Evolutionary conservation across 2,329 filamentous ascomycete genomes (phyloP), one percentile per base, ranked within the genome.

Genomic region (Dothideomycetes sp.): DNA sequence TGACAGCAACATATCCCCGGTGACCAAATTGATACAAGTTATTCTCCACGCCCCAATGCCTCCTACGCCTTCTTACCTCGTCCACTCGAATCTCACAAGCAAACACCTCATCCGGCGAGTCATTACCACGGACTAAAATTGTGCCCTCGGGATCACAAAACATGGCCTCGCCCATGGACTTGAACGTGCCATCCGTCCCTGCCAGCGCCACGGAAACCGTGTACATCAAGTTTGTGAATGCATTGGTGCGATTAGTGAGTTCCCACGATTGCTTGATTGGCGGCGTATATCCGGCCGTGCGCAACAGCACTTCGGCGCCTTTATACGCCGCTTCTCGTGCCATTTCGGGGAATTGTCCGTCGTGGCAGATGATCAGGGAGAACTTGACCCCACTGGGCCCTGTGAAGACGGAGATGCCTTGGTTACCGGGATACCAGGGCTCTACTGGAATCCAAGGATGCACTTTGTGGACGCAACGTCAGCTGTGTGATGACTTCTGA

Each of bases 341-440:
- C 48, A 52, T 52, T 38, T 52, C 51, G 3, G 50, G 50, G 34
- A 52, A 52, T 34, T 51, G 47, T n/a, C 49, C 51, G 34, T 54
- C 49, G 42, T 52, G 50, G 43, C 50, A 53, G 41, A 53, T 53
- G 39, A 52, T 48, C 16, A 52, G 48, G 12, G 50, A 46, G 48
- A 52, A 52, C 5, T 39, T 38, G 16, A 50, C 42, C 11, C 49
- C 49, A 19, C 40, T 36, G 1, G 49, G 51, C 3, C 49, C 50
- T 9, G 33, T 41, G 43, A 52, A 53, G 29, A 46, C 42, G 12
- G 47, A 47, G 11, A 53, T 46, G 27, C 46, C 51, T 11, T 40
- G 37, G 29, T 52, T 51, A 16, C 51, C 51, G 5, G 51, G 51
- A 34, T 53, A 52, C 47, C 49, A 51, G 16, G 51, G 45, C 38